Evolutionary conservation across 768 basidiomycete species (phyloP).

Genomic region (Tremella fuciformis): DNA sequence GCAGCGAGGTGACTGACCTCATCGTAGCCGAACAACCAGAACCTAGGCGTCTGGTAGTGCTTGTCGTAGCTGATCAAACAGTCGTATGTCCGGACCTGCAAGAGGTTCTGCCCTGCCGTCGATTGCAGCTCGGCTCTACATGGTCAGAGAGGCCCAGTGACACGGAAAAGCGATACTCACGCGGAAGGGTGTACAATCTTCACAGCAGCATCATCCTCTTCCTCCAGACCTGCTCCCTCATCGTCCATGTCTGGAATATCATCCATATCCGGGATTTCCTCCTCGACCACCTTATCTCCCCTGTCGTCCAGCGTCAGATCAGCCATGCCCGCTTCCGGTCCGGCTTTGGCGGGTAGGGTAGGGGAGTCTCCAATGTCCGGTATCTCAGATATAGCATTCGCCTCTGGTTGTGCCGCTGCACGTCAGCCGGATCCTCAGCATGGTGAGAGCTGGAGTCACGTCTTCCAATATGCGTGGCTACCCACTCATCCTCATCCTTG

Average conservation of each 20-base stretch:
- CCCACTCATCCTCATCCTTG: slow-evolving; percentile 77
- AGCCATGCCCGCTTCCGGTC: slow-evolving; percentile 19
- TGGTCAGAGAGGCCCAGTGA: neutral
- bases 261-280: slow-evolving; percentile 84
- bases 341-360: slow-evolving; percentile 16
- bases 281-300: slow-evolving; percentile 23
- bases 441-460: slow-evolving; percentile 27
- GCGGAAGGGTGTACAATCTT: slow-evolving; percentile 38
- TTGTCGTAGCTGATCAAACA: slow-evolving; percentile 99
- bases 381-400: slow-evolving; percentile 40
- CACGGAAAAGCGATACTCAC: slow-evolving; percentile 22
- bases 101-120: slow-evolving; percentile 72
- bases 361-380: slow-evolving; percentile 46
- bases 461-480: slow-evolving; percentile 90
- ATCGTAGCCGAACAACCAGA: slow-evolving; percentile 97
- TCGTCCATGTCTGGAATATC: slow-evolving; percentile 99
- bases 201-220: slow-evolving; percentile 79
- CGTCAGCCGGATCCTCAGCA: slow-evolving; percentile 23
- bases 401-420: slow-evolving; percentile 21
- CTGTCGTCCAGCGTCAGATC: slow-evolving; percentile 29
- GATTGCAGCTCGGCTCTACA: slow-evolving; percentile 42
- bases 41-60: slow-evolving; percentile 96
- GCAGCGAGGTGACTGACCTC: slow-evolving; percentile 60
- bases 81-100: slow-evolving; percentile 97
- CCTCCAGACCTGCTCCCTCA: slow-evolving; percentile 64